phyloP scores from a whole-genome alignment of 1,284 basidiomycete genomes.

The Apiotrichum laibachii region DNA sequence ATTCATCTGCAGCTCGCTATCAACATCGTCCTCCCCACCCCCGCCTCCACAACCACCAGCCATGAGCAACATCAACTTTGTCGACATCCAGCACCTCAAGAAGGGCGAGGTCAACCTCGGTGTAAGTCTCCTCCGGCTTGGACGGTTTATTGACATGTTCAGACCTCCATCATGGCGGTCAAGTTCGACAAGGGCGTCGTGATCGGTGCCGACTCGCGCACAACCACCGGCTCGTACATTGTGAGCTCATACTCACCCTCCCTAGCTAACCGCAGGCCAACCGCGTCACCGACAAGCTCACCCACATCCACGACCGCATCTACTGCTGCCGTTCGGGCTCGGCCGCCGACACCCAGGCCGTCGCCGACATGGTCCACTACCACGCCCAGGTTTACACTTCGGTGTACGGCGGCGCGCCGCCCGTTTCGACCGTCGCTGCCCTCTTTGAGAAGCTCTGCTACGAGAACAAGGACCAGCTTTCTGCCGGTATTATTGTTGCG shows the following conservation, averaged over 20 bases:
- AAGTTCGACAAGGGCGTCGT: conserved; percentile 93
- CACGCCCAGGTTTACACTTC: conserved; percentile 77
- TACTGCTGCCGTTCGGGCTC: conserved; percentile 99
- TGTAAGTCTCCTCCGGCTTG: conserved; percentile 56
- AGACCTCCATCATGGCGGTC: conserved; percentile 99
- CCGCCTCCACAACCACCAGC: conserved; percentile 3
- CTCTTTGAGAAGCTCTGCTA: conserved; percentile 90
- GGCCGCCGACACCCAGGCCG: conserved; percentile 95
- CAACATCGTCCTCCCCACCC: neutral
- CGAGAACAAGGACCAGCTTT: conserved; percentile 83
- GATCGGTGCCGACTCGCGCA: conserved; percentile 94
- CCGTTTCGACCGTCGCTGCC: conserved; percentile 77
- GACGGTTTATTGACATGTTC: conserved; percentile 4
- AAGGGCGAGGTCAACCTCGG: conserved; percentile 91
- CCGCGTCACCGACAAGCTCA: conserved; percentile 97
- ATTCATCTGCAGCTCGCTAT: neutral
- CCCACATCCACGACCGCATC: conserved; percentile 93
- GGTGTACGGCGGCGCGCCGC: conserved; percentile 62
- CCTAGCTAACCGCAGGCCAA: conserved; percentile 61
- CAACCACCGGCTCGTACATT: conserved; percentile 95
- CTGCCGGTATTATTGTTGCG: conserved; percentile 95
- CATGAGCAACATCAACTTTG: conserved; percentile 47
- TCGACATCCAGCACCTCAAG: conserved; percentile 63
- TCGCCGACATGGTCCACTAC: conserved; percentile 90
- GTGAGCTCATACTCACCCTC: conserved; percentile 54